These are phyloP conservation scores for Ophiocordyceps camponoti-rufipedis DNA, from an alignment of 2,329 filamentous ascomycete genomes.

Conservation along the genomic window DNA sequence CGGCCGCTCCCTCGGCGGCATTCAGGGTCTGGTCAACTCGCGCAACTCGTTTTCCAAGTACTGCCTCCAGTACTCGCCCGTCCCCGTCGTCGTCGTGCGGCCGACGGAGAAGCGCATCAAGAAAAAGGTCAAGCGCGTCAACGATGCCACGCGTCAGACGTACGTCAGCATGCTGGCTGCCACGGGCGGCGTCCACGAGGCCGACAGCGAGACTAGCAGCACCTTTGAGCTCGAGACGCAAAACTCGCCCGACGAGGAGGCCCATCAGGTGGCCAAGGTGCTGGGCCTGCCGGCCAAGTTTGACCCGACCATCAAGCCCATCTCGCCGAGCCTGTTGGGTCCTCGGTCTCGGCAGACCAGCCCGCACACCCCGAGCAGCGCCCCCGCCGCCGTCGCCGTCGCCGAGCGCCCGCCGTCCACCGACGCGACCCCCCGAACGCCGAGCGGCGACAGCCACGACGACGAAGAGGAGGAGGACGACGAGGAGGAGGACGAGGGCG, in stretches of 20 bases:
- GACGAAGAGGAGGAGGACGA: slow-evolving; percentile 7
- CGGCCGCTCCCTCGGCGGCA: slow-evolving; percentile 66
- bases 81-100: slow-evolving; percentile 82
- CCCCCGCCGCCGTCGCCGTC: slow-evolving; percentile 2
- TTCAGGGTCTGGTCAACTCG: slow-evolving; percentile 66
- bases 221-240: slow-evolving; percentile 35
- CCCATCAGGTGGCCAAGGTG: slow-evolving; percentile 44
- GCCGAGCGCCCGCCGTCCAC: slow-evolving; percentile 4
- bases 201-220: slow-evolving; percentile 33
- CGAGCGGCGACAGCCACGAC: slow-evolving; percentile 21
- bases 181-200: slow-evolving; percentile 36
- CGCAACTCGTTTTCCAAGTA: slow-evolving; percentile 83
- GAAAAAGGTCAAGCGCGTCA: slow-evolving; percentile 70
- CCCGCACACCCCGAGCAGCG: slow-evolving; percentile 1
- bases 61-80: slow-evolving; percentile 81
- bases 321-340: slow-evolving; percentile 15
- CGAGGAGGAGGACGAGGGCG: slow-evolving; percentile 13
- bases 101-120: slow-evolving; percentile 76
- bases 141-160: slow-evolving; percentile 56
- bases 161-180: slow-evolving; percentile 64
- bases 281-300: slow-evolving; percentile 43
- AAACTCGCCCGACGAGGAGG: slow-evolving; percentile 42
- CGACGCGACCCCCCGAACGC: slow-evolving; percentile 13
- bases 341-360: slow-evolving; percentile 7
- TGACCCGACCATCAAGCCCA: slow-evolving; percentile 44